A percentile compares a stretch with the other conserved stretches of the same genome.
Conservation (phyloP, 1,139 yeast species). For the Suhomyces anneliseae region DNA sequence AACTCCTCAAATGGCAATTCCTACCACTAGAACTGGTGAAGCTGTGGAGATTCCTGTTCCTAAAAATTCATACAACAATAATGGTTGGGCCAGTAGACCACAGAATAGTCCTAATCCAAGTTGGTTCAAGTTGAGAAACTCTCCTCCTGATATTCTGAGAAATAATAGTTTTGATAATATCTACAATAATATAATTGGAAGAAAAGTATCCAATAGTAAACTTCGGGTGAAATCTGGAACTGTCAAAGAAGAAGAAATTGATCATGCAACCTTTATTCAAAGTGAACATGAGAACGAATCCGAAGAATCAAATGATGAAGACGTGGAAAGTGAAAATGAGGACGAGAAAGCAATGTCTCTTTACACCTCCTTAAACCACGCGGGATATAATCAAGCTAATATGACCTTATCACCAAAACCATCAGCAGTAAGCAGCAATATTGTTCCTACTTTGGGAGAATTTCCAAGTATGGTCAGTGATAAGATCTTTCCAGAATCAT, state of each 20-base stretch:
- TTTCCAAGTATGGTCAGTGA: slow-evolving; percentile 39
- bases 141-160: slow-evolving; percentile 19
- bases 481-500: slow-evolving; percentile 9
- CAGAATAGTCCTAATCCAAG: slow-evolving; percentile 7
- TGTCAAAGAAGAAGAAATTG: slow-evolving; percentile 13
- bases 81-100: background rate
- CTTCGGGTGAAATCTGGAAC: slow-evolving; percentile 17
- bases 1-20: slow-evolving; percentile 79
- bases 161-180: slow-evolving; percentile 25
- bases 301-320: slow-evolving; percentile 11
- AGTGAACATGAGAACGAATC: slow-evolving; percentile 9
- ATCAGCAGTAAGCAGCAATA: slow-evolving; percentile 18
- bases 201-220: slow-evolving; percentile 18
- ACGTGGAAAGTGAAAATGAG: slow-evolving; percentile 43
- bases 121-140: slow-evolving; percentile 27
- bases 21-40: slow-evolving; percentile 78
- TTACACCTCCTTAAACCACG: slow-evolving; percentile 42
- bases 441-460: slow-evolving; percentile 47
- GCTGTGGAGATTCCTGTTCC: slow-evolving; percentile 69
- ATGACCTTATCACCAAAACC: slow-evolving; percentile 27
- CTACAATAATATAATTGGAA: slow-evolving; percentile 21
- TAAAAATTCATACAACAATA: slow-evolving; percentile 24
- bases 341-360: slow-evolving; percentile 56
- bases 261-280: slow-evolving; percentile 2
- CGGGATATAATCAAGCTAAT: slow-evolving; percentile 12